These are phyloP conservation scores for Allantophomopsis lycopodina DNA, from an alignment of 2,329 filamentous ascomycete species.

Conservation along the genomic window DNA sequence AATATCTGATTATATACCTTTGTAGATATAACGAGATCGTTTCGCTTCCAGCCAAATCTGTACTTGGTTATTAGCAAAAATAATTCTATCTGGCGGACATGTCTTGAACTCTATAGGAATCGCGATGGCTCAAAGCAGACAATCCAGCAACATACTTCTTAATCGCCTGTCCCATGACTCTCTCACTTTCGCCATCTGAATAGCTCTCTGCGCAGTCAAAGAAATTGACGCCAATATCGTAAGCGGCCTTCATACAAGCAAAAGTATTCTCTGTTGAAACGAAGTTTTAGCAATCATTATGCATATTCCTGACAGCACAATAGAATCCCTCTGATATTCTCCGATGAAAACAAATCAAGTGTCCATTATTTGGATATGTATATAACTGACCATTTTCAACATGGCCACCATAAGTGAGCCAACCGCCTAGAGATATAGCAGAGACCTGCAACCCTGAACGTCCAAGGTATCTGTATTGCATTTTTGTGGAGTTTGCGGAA, in stretches of 20 bases:
- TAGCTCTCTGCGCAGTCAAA: constrained; percentile 44
- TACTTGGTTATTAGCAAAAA: no score
- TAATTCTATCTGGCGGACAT: no score
- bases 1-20: no score
- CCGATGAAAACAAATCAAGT: no score
- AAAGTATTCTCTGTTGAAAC: constrained; percentile 45
- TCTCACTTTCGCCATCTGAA: constrained; percentile 34
- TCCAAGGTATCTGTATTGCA: constrained; percentile 62
- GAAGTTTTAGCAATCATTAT: constrained; percentile 4
- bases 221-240: constrained; percentile 41
- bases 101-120: no score
- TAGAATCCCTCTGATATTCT: no score
- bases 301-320: no score
- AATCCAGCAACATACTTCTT: no score
- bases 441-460: constrained; percentile 63
- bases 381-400: constrained; percentile 49
- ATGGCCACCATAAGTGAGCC: constrained; percentile 67
- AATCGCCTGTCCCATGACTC: constrained; percentile 39
- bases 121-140: no score
- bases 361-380: no score
- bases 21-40: constrained; percentile 41
- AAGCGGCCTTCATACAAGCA: constrained; percentile 45
- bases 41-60: constrained; percentile 41
- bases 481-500: no score
- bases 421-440: constrained; percentile 55